Base-by-base conservation (phyloP, 495 filamentous ascomycete genomes). In the Polyplosphaeria fusca region DNA sequence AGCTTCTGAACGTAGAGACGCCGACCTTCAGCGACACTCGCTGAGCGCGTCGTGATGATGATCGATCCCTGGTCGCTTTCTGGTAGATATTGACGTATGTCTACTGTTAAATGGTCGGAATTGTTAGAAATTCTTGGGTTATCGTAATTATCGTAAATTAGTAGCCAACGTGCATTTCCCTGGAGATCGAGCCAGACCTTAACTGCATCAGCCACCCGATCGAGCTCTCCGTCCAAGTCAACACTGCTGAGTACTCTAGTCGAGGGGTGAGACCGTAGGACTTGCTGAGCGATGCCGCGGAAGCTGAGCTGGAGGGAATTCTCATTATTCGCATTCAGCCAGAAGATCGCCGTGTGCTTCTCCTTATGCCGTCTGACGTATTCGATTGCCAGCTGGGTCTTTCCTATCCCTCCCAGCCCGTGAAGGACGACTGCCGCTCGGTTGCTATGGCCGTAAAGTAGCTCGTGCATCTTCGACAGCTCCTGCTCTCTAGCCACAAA, bases 141-240 rank as follows among this genome's bases (percentile, higher is more conserved):
- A n/a, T 35, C n/a, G 30, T 35, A 35, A 35, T 35, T 35, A n/a
- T 35, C 61, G 41, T 24, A 68, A 13, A 73, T 39, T 32, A 72
- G 35, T 45, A 73, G 62, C 64, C 69, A 71, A 28, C 62, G 48
- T 22, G 51, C 47, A 37, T 73, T 73, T 13, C 50, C 30, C n/a
- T n/a, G n/a, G n/a, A n/a, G n/a, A n/a, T n/a, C n/a, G n/a, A n/a
- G n/a, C n/a, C n/a, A n/a, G n/a, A n/a, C n/a, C n/a, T n/a, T n/a
- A n/a, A n/a, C n/a, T n/a, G n/a, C n/a, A n/a, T n/a, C n/a, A n/a
- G n/a, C n/a, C n/a, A n/a, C n/a, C n/a, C n/a, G n/a, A n/a, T n/a
- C n/a, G n/a, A n/a, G n/a, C n/a, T n/a, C n/a, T n/a, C 30, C 30
- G 46, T 35, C 30, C n/a, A 35, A 35, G 30, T 35, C 30, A 7